phyloP scores from a whole-genome alignment of 2,329 filamentous ascomycete species.

The Metarhizium humberi region DNA sequence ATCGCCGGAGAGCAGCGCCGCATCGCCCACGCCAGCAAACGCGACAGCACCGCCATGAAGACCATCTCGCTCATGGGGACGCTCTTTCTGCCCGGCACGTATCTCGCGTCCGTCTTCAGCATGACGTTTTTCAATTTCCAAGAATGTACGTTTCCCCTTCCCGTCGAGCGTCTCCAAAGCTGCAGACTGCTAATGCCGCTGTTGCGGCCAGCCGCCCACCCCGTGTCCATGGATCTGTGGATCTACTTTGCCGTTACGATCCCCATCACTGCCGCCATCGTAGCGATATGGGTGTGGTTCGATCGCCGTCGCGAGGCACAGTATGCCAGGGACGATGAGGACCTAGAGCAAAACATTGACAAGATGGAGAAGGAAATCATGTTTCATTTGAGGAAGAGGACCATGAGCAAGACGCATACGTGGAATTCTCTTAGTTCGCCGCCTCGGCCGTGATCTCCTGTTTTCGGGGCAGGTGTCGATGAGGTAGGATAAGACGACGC shows the following conservation, averaged over 20 bases:
- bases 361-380: slow-evolving; percentile 50
- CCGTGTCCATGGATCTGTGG: slow-evolving; percentile 46
- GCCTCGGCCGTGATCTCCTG: slow-evolving; percentile 9
- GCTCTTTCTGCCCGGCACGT: slow-evolving; percentile 54
- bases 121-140: slow-evolving; percentile 61
- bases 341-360: slow-evolving; percentile 45
- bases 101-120: slow-evolving; percentile 53
- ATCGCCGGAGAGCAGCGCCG: slow-evolving; percentile 52
- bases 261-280: slow-evolving; percentile 46
- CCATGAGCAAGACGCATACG: slow-evolving; percentile 46
- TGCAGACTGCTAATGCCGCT: slow-evolving; percentile 4
- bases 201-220: slow-evolving; percentile 18
- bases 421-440: slow-evolving; percentile 35
- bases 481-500: background rate
- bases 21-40: slow-evolving; percentile 50
- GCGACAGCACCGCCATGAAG: slow-evolving; percentile 57
- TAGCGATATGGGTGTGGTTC: slow-evolving; percentile 45
- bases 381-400: slow-evolving; percentile 44
- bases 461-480: background rate
- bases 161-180: background rate
- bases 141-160: slow-evolving; percentile 22
- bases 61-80: slow-evolving; percentile 54
- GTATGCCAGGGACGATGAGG: slow-evolving; percentile 38
- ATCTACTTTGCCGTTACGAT: slow-evolving; percentile 54
- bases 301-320: slow-evolving; percentile 39